These are phyloP conservation scores for Adansonia madagascariensis DNA, from an alignment of 441 rosid genomes.

Conservation along the genomic window DNA sequence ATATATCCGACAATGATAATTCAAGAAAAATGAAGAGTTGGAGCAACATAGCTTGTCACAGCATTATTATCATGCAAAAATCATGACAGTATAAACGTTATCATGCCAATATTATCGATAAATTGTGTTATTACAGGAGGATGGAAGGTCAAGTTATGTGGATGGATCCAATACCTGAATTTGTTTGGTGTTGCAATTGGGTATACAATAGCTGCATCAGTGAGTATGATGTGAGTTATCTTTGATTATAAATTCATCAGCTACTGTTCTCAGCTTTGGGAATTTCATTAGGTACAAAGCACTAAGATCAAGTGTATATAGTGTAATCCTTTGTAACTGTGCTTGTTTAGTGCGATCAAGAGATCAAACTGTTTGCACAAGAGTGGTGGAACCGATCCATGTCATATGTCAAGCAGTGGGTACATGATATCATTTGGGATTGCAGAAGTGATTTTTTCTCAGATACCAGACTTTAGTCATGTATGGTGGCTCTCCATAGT, in stretches of 20 bases:
- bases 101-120: background rate
- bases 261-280: background rate
- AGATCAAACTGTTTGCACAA: conserved; percentile 69
- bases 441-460: conserved; percentile 58
- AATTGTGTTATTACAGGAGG: conserved; percentile 43
- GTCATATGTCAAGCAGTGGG: conserved; percentile 69
- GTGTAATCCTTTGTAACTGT: background rate
- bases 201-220: conserved; percentile 69
- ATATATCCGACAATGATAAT: too few relatives aligned
- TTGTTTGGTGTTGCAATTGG: conserved; percentile 64
- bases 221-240: conserved; percentile 61
- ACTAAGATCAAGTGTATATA: background rate
- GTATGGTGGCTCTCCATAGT: conserved; percentile 75
- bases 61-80: background rate
- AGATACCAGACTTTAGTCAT: conserved; percentile 67
- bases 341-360: conserved; percentile 57
- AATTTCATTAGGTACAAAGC: background rate
- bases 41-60: background rate
- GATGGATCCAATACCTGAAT: conserved; percentile 56
- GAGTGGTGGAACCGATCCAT: conserved; percentile 56
- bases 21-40: too few relatives aligned
- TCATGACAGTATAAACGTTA: background rate
- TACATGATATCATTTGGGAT: conserved; percentile 66
- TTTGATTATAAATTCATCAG: background rate
- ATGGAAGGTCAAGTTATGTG: conserved; percentile 52